These are phyloP conservation scores for Capsicum baccatum DNA, from an alignment of 257 asterid species.

Conservation along the genomic window DNA sequence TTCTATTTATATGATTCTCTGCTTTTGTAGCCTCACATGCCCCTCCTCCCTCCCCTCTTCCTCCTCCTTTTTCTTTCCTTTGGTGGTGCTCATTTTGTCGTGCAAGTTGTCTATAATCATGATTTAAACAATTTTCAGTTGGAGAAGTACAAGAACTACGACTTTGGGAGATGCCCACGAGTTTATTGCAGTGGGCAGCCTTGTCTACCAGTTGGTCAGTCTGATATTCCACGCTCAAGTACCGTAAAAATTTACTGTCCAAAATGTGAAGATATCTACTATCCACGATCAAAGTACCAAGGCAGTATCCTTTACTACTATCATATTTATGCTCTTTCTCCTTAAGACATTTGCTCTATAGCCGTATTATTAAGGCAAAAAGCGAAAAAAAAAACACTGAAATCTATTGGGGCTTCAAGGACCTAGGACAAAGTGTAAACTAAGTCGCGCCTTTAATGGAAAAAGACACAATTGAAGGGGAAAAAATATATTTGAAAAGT, in stretches of 20 bases:
- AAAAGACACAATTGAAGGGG: background rate
- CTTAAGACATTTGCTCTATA: conserved; percentile 22
- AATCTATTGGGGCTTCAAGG: background rate
- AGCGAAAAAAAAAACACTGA: background rate
- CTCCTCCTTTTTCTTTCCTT: background rate
- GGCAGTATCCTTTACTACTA: conserved; percentile 87
- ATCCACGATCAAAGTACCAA: conserved; percentile 96
- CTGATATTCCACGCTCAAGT: conserved; percentile 90
- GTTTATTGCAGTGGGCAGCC: conserved; percentile 97
- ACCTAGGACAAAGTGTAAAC: background rate
- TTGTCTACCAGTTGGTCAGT: conserved; percentile 97
- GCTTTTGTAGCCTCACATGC: conserved; percentile 6
- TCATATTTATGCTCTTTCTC: background rate
- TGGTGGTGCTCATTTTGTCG: background rate
- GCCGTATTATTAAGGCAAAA: background rate
- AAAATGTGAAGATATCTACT: conserved; percentile 92
- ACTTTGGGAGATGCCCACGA: conserved; percentile 96
- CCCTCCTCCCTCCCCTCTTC: background rate
- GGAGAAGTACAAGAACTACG: conserved; percentile 92
- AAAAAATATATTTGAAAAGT: background rate
- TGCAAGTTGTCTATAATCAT: background rate
- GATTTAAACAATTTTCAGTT: conserved; percentile 52
- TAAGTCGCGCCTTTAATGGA: background rate
- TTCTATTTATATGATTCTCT: background rate
- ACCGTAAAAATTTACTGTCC: conserved; percentile 95